Evolutionary conservation across 1,284 basidiomycete species (phyloP), one percentile per base, ranked within the genome.

Genomic region (Omphalotus olearius): DNA sequence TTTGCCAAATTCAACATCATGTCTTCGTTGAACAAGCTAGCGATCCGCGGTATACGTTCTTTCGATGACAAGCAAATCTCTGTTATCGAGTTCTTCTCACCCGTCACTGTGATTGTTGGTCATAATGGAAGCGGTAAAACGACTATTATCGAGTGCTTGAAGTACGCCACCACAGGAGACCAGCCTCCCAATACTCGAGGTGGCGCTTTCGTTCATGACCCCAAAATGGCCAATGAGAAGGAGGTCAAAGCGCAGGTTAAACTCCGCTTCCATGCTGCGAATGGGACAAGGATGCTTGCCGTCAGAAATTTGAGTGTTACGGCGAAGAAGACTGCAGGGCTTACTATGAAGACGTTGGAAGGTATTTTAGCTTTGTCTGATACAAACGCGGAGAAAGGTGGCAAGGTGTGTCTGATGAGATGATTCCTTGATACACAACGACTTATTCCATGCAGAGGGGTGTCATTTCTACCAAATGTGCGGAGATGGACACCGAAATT

Each of bases 51-150:
- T 39, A 94, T 93, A 52, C 85, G 91, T 14, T 92, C 91, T 0
- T 96, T 96, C 63, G 93, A 95, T 74, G 92, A 98, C 79, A 97
- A 98, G 63, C 83, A 89, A 59, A 83, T 97, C 56, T 82, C 93
- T 11, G 85, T 98, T 60, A 98, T 99, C 66, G 92, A 99, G 67
- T 99, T 99, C 74, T 98, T 94, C 72, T 87, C 88, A 13, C 97
- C 97, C 1, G 88, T 99, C 51, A 99, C 97, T 0, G 95, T 99
- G 65, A 99, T 99, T 59, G 95, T 99, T 6, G 97, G 97, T 4
- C 92, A 96, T 73, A 99, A 99, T 71, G 97, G 97, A 13, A 95
- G 91, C 60, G 97, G 97, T 47, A 99, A 99, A 75, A 99, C 97
- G 63, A 99, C 96, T 1, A 91, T 99, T 66, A 99, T 99, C 68